Base-by-base conservation (phyloP, 495 filamentous ascomycete genomes). In the Podospora pseudopauciseta region DNA sequence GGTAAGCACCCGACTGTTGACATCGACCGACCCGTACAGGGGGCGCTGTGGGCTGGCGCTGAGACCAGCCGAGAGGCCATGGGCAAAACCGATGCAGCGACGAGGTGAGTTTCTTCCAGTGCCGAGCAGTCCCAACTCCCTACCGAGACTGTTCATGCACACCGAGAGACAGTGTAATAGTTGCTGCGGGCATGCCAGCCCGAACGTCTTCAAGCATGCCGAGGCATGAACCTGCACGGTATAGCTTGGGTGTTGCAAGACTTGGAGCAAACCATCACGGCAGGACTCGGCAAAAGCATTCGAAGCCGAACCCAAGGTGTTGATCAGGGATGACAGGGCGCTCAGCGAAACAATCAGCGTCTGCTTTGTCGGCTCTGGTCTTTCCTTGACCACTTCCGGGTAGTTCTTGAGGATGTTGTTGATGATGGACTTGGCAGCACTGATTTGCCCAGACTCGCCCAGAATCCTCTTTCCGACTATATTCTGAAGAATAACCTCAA, bases 331-430 rank as follows among this genome's bases (percentile, higher is more conserved):
- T 0, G 91, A 84, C 13, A 98, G 79, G 7, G 93, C 91, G 72
- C 92, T 92, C 28, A 99, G 79, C 20, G 92, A 85, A 53, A 90
- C 90, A 32, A 89, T 88, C 54, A 99, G 76, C 2, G 90, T 89
- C 73, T 96, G 89, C 74, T 99, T 99, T 65, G 85, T 89, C 20
- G 96, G 95, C 71, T 97, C 94, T 0, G 92, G 88, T 60, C 90
- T 88, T 72, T 99, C 95, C 76, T 96, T 96, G 61, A 98, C 80
- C 15, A 91, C 91, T 75, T 97, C 92, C 2, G 95, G 96, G 63
- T 95, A 98, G 73, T 98, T 95, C 77, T 96, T 98, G 57, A 98
- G 85, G 58, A 96, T 84, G 68, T 92, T 88, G 74, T 97, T 97
- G 72, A 97, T 86, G 60, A 99, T 80, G 69, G 86, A 87, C 69